Evolutionary conservation across 2,329 filamentous ascomycete genomes (phyloP).

Genomic region (Curvularia sp.): DNA sequence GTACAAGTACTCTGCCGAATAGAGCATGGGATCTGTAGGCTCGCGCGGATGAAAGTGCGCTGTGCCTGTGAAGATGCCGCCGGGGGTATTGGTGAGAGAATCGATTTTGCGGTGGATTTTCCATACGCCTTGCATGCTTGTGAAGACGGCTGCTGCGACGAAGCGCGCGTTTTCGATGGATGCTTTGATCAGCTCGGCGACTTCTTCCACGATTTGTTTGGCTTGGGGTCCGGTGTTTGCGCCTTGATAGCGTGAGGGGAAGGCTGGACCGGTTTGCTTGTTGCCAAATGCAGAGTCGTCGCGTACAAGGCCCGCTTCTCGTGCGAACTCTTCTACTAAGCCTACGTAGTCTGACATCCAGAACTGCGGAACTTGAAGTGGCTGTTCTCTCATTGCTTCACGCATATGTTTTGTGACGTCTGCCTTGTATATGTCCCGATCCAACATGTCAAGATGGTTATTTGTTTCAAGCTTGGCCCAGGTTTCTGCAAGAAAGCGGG

Average conservation of each 20-base stretch:
- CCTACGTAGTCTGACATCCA: constrained; percentile 84
- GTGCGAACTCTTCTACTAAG: constrained; percentile 74
- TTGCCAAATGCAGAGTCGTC: constrained; percentile 47
- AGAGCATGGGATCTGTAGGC: constrained; percentile 56
- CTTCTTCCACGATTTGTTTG: constrained; percentile 56
- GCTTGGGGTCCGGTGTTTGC: constrained; percentile 51
- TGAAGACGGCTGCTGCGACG: constrained; percentile 71
- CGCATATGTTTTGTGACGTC: constrained; percentile 54
- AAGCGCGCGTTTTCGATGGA: constrained; percentile 60
- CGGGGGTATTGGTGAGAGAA: constrained; percentile 65
- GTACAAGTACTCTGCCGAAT: constrained; percentile 67
- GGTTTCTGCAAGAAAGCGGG: constrained; percentile 68
- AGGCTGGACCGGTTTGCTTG: constrained; percentile 59
- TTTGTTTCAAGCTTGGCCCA: constrained; percentile 58
- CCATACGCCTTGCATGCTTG: constrained; percentile 75
- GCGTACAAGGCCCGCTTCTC: constrained; percentile 62
- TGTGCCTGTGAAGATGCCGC: constrained; percentile 69
- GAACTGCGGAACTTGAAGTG: constrained; percentile 68
- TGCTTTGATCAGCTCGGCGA: constrained; percentile 50
- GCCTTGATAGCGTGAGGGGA: constrained; percentile 44
- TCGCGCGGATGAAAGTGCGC: constrained; percentile 69
- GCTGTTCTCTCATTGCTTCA: constrained; percentile 38
- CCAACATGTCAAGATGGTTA: constrained; percentile 16
- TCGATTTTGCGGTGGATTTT: constrained; percentile 64
- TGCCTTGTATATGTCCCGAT: constrained; percentile 26